Base-by-base conservation (phyloP, 352 stramenopile species). In the Globisporangium polare region DNA sequence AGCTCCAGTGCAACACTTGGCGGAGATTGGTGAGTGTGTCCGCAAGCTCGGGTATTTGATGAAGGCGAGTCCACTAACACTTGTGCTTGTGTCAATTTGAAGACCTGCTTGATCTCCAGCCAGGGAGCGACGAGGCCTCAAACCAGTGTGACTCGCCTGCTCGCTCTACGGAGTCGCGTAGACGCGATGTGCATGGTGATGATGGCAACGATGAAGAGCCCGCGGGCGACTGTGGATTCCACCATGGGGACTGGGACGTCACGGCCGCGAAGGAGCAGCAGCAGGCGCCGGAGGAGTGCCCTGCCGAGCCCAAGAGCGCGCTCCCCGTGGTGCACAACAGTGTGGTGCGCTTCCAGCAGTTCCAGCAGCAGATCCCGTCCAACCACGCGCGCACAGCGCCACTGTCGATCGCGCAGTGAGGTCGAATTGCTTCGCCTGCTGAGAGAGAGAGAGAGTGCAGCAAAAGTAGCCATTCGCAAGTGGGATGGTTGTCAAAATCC, bases 291-390 rank as follows among this genome's bases (percentile, higher is more conserved):
- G 73, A 78, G 47, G 53, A 62, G 15, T 59, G 18, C 22, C 63
- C 52, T 22, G 47, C 66, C 46, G 57, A 57, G 45, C 42, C 46
- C 9, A 60, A 52, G 24, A 24, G 47, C 4, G 31, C 41, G 18
- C 51, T 54, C 3, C 50, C 74, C 15, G 54, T 53, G 5, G 78
- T 79, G 27, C n/a, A 26, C 10, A 53, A 62, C 31, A 63, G 51
- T 17, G 50, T 83, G 0, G 67, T 63, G 4, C 73, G 68, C 22
- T 63, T 81, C 39, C 63, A 75, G 39, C 70, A 77, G 51, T 89
- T 89, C 68, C 78, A 79, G 56, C 69, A 78, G 60, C 75, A 84
- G 59, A 65, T 87, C 7, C 79, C 79, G 9, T 70, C 75, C 26
- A 89, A 87, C 51, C 54, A 59, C 54, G 72, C 67, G 31, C 57